Evolutionary conservation across 148 eudicot species (phyloP).

Genomic region (Drosera capensis): DNA sequence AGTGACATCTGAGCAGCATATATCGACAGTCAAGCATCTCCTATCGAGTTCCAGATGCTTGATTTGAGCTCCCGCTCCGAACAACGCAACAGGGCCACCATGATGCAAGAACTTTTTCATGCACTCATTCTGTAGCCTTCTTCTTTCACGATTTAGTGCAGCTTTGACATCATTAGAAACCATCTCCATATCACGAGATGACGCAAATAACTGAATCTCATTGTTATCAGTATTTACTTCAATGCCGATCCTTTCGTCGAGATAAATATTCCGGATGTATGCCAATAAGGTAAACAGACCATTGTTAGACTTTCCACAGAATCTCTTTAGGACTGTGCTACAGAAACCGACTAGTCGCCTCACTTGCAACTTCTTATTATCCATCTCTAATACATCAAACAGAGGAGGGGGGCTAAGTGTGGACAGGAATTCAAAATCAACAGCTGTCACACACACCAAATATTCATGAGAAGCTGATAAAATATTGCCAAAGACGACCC

Average conservation of each 20-base stretch:
- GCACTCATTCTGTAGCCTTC: constrained; percentile 62
- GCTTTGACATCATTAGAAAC: constrained; percentile 24
- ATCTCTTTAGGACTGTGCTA: constrained; percentile 42
- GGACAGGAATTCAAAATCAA: constrained; percentile 36
- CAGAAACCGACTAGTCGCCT: constrained; percentile 42
- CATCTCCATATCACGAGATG: constrained; percentile 36
- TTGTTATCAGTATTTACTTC: constrained; percentile 54
- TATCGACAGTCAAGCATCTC: constrained; percentile 67
- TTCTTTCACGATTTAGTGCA: constrained; percentile 39
- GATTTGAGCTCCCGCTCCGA: constrained; percentile 88
- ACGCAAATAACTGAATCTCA: constrained; percentile 38
- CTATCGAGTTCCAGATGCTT: constrained; percentile 82
- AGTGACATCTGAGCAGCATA: constrained; percentile 30
- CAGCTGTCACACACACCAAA: constrained; percentile 65
- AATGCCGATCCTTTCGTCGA: constrained; percentile 51
- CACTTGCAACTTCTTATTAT: constrained; percentile 37
- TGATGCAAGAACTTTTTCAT: constrained; percentile 52
- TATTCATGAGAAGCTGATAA: constrained; percentile 43
- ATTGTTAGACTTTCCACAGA: constrained; percentile 55
- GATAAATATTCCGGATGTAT: constrained; percentile 23
- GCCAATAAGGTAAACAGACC: constrained; percentile 34
- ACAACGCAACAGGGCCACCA: constrained; percentile 69
- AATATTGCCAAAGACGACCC: constrained; percentile 91
- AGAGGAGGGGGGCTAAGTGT: constrained; percentile 45
- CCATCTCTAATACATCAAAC: constrained; percentile 45